Evolutionary conservation across 345 rosid genomes (phyloP).

Genomic region (Murraya paniculata): DNA sequence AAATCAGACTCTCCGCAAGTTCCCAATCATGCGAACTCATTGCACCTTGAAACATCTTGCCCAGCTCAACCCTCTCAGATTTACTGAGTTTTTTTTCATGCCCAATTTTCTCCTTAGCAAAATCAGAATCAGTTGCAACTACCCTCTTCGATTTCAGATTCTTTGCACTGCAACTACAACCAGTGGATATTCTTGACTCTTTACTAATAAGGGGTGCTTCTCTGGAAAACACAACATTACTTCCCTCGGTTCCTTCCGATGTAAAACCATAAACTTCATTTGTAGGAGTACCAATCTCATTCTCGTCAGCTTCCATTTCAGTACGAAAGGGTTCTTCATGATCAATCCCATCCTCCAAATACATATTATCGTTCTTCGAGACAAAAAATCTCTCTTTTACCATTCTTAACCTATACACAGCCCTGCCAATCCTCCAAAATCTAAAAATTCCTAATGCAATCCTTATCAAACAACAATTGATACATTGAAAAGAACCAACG

Average conservation of each 20-base stretch:
- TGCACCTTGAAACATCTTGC: slow-evolving; percentile 72
- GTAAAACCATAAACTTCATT: slow-evolving; percentile 31
- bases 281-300: slow-evolving; percentile 28
- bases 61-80: slow-evolving; percentile 76
- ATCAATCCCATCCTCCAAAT: slow-evolving; percentile 29
- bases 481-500: slow-evolving; percentile 15
- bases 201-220: slow-evolving; percentile 51
- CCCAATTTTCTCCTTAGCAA: slow-evolving; percentile 40
- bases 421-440: slow-evolving; percentile 16
- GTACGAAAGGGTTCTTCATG: slow-evolving; percentile 37
- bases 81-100: slow-evolving; percentile 65
- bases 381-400: slow-evolving; percentile 36
- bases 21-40: slow-evolving; percentile 90
- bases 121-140: slow-evolving; percentile 32
- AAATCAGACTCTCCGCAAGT: slow-evolving; percentile 66
- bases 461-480: slow-evolving; percentile 6
- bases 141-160: slow-evolving; percentile 36
- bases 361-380: slow-evolving; percentile 26
- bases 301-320: slow-evolving; percentile 53
- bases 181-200: slow-evolving; percentile 38
- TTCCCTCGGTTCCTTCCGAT: slow-evolving; percentile 47
- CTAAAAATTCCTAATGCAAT: slow-evolving; percentile 16
- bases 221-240: slow-evolving; percentile 58
- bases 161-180: slow-evolving; percentile 49
- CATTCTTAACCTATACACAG: slow-evolving; percentile 29